Percentiles rank a stretch among this genome's conserved stretches.
phyloP scores from a whole-genome alignment of 495 filamentous ascomycete species.

The Pseudomonodictys pantanalensis region DNA sequence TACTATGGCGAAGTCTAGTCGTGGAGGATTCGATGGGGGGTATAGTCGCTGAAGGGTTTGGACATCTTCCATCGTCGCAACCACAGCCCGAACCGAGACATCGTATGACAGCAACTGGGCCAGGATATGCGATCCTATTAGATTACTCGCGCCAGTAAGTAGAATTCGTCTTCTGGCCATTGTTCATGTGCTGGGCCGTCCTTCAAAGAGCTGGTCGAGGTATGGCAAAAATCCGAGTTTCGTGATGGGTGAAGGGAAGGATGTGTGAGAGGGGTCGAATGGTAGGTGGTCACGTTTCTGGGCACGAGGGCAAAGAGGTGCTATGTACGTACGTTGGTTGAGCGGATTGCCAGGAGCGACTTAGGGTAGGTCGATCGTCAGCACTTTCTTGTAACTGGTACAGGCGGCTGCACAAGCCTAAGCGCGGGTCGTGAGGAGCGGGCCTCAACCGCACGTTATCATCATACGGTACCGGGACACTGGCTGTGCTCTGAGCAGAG shows the following conservation, averaged over 20 bases:
- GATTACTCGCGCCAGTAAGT: slow-evolving; percentile 30
- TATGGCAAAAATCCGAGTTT: too few species aligned
- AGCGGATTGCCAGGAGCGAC: neutral
- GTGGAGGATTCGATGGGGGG: neutral
- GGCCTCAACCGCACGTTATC: slow-evolving; percentile 17
- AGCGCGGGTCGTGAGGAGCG: slow-evolving; percentile 17
- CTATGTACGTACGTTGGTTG: slow-evolving; percentile 11
- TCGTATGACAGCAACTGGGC: slow-evolving; percentile 28
- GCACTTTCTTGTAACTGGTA: slow-evolving; percentile 21
- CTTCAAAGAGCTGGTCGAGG: too few species aligned
- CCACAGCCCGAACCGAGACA: slow-evolving; percentile 32
- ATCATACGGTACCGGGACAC: slow-evolving; percentile 9
- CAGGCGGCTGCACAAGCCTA: slow-evolving; percentile 16
- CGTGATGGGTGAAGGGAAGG: neutral
- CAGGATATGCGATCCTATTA: slow-evolving; percentile 35
- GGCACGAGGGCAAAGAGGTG: slow-evolving; percentile 5
- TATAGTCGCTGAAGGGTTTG: slow-evolving; percentile 20
- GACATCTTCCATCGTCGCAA: slow-evolving; percentile 26
- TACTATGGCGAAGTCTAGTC: slow-evolving; percentile 48
- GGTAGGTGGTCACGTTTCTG: slow-evolving; percentile 7
- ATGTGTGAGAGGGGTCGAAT: slow-evolving; percentile 6
- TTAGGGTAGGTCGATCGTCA: slow-evolving; percentile 16
- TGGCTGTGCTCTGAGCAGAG: neutral
- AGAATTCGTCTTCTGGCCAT: slow-evolving; percentile 33
- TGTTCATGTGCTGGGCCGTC: too few species aligned